phyloP scores from a whole-genome alignment of 2,329 filamentous ascomycete genomes.

The Myriosclerotinia scirpicola region DNA sequence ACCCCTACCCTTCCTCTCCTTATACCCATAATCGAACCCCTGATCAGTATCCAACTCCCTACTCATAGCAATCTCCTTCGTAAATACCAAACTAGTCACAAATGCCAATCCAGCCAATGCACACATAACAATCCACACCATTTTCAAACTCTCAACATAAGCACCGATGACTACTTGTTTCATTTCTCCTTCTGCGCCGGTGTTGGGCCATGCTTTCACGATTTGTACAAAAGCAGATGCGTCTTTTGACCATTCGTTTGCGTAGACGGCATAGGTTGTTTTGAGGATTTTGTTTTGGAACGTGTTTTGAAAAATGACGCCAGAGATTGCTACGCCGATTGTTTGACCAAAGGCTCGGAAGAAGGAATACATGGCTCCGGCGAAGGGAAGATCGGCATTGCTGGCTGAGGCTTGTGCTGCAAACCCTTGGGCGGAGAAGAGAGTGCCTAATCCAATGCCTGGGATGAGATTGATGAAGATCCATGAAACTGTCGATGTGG shows the following conservation, averaged over 20 bases:
- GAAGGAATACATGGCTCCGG: conserved; percentile 65
- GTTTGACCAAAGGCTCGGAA: conserved; percentile 57
- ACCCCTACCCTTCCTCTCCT: not conserved
- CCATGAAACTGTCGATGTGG: conserved; percentile 55
- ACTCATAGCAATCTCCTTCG: conserved; percentile 58
- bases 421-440: conserved; percentile 62
- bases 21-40: conserved; percentile 21
- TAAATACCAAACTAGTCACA: conserved; percentile 45
- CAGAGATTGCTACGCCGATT: conserved; percentile 48
- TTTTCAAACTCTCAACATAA: conserved; percentile 31
- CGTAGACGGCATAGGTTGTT: conserved; percentile 26
- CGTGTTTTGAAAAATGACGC: conserved; percentile 68
- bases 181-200: conserved; percentile 23
- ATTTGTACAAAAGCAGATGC: conserved; percentile 31
- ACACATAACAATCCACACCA: conserved; percentile 36
- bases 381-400: conserved; percentile 57
- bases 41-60: conserved; percentile 15
- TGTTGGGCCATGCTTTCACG: conserved; percentile 28
- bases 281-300: conserved; percentile 33
- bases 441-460: conserved; percentile 60
- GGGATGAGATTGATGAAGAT: conserved; percentile 60
- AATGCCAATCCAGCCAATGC: conserved; percentile 30
- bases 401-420: conserved; percentile 60
- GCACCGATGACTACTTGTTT: conserved; percentile 25
- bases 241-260: conserved; percentile 29